Evolutionary conservation across 176 grass and related monocot genomes (phyloP).

Genomic region (Oryza nivara): DNA sequence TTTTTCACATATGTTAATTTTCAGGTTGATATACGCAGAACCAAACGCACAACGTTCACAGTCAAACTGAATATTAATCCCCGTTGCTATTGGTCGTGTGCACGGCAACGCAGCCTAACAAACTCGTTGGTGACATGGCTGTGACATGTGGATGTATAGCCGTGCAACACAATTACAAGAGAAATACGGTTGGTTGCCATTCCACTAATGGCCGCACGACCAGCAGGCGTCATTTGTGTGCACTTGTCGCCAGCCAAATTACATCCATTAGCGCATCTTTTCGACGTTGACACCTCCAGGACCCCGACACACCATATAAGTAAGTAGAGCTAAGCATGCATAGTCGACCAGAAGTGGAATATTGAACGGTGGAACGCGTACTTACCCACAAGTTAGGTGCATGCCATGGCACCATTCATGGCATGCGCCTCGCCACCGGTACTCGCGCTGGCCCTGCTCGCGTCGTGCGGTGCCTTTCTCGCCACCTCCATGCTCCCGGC

Average conservation of each 20-base stretch:
- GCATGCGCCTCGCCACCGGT: background rate
- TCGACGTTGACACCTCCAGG: background rate
- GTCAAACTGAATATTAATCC: too few species aligned
- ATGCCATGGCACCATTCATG: constrained; percentile 21
- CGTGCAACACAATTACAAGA: background rate
- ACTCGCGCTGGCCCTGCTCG: background rate
- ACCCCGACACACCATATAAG: background rate
- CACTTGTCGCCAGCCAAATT: background rate
- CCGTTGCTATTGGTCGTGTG: too few species aligned
- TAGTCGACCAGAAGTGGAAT: background rate
- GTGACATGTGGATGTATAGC: background rate
- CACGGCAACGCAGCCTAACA: background rate
- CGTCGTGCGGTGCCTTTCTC: background rate
- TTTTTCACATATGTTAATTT: too few species aligned
- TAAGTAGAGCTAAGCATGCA: background rate
- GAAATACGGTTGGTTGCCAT: constrained; percentile 33
- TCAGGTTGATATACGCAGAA: too few species aligned
- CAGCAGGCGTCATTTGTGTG: background rate
- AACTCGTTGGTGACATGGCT: background rate
- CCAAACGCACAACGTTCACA: too few species aligned
- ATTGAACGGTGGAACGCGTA: background rate
- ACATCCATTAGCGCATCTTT: background rate
- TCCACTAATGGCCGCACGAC: background rate
- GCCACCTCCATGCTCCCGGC: background rate
- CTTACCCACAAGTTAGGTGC: background rate